Evolutionary conservation across 2,329 filamentous ascomycete species (phyloP), one percentile per base, ranked within the genome.

Genomic region (Alternaria incomplexa): DNA sequence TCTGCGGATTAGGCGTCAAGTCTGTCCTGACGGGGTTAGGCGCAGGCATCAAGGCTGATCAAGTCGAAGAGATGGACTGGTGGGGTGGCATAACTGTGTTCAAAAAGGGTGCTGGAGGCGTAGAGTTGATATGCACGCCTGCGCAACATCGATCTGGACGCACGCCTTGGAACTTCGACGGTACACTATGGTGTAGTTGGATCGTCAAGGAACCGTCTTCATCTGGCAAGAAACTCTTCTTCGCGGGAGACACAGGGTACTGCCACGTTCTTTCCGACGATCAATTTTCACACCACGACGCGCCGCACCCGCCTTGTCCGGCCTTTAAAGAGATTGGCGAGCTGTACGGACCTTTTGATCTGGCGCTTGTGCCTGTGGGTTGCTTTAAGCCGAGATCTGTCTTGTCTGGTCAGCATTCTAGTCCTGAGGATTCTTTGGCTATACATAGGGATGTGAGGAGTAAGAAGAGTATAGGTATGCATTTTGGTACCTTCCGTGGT

Each of bases 181-280:
- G 75, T 9, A 81, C 82, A 5, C 69, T 86, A 8, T 86, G 84
- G 84, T 85, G 82, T 66, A 83, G 81, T 9, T 86, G 81, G 80
- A 76, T 81, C 6, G 47, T 85, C 5, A 75, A 80, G 59, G 78
- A 79, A 32, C 30, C 65, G 0, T 44, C 51, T 7, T 45, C 32
- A 12, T 54, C 17, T n/a, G 72, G 64, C 8, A 82, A 80, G 65
- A 79, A 74, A 11, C 66, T 84, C 4, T 84, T 79, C 70, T 85
- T 85, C 64, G 79, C 84, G 0, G 84, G 84, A 28, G 84, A 86
- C 63, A 85, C 84, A 0, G 84, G 81, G 2, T 86, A 86, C 64
- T 82, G 82, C 44, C 71, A 71, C 54, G 75, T 80, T 17, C 60
- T 67, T 5, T 73, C 71, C 1, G 75, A 77, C 60, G 63, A 65